Evolutionary conservation across 1,284 basidiomycete species (phyloP).

Genomic region (Ceratobasidium sp.): DNA sequence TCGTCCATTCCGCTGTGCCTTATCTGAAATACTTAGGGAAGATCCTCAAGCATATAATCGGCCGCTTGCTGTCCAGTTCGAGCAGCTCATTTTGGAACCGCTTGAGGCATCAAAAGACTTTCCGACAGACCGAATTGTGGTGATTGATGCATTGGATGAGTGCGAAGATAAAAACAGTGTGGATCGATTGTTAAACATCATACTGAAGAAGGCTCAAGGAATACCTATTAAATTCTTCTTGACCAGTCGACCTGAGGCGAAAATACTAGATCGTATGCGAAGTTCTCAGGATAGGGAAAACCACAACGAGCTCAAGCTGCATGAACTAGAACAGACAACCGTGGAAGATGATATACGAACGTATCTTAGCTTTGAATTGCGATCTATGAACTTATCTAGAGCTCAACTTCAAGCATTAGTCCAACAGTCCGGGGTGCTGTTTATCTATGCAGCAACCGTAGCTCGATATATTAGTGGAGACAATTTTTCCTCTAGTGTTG

Average conservation of each 20-base stretch:
- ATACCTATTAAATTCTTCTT: background rate
- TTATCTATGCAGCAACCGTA: background rate
- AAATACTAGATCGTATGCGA: background rate
- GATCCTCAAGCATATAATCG: background rate
- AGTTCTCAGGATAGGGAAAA: too few species aligned
- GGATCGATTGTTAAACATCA: background rate
- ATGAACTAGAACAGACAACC: background rate
- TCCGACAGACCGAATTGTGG: background rate
- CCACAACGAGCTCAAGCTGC: background rate
- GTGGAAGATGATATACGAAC: background rate
- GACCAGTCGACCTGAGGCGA: conserved; percentile 2
- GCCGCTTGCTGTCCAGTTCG: background rate
- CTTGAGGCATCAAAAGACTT: background rate
- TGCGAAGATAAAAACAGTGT: conserved; percentile 1
- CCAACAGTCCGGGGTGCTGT: background rate
- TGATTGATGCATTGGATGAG: conserved; percentile 14
- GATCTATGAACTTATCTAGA: background rate
- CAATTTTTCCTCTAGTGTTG: background rate
- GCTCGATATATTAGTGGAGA: background rate
- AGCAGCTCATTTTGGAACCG: background rate
- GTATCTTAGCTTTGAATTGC: background rate
- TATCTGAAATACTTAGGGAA: background rate
- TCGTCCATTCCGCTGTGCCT: background rate
- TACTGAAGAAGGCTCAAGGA: background rate
- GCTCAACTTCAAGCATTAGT: background rate